phyloP scores from a whole-genome alignment of 2,329 filamentous ascomycete species.

The Microcyclosporella mali region DNA sequence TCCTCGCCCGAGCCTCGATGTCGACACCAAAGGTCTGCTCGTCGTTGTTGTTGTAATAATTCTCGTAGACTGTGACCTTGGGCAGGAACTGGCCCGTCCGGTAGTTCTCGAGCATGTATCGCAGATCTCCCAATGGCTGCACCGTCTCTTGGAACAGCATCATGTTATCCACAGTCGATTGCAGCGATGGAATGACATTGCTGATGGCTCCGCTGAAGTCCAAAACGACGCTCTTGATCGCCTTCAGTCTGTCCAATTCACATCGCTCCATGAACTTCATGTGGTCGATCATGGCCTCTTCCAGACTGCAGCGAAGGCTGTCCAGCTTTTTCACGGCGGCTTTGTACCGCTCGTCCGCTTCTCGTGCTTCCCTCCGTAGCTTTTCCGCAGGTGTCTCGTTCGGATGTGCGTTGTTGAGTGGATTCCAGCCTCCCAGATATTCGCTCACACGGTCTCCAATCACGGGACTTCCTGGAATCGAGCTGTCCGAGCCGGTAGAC shows the following conservation, averaged over 20 bases:
- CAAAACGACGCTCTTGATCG: slow-evolving; percentile 94
- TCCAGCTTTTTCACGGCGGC: slow-evolving; percentile 78
- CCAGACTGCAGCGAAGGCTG: slow-evolving; percentile 84
- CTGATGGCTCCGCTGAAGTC: slow-evolving; percentile 97
- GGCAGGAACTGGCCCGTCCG: slow-evolving; percentile 89
- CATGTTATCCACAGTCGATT: slow-evolving; percentile 96
- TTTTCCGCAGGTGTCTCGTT: slow-evolving; percentile 87
- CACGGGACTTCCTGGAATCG: slow-evolving; percentile 63
- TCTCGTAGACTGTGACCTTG: slow-evolving; percentile 89
- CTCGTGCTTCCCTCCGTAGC: slow-evolving; percentile 78
- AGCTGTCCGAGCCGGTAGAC: slow-evolving; percentile 36
- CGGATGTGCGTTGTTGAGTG: slow-evolving; percentile 80
- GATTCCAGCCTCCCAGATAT: slow-evolving; percentile 87
- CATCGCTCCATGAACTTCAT: slow-evolving; percentile 95
- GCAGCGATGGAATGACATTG: slow-evolving; percentile 93
- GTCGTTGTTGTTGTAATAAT: slow-evolving; percentile 97
- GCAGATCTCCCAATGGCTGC: slow-evolving; percentile 82
- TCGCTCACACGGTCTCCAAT: slow-evolving; percentile 69
- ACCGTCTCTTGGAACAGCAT: slow-evolving; percentile 98
- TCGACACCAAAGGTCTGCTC: slow-evolving; percentile 98
- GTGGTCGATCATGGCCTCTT: slow-evolving; percentile 88
- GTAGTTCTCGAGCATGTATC: slow-evolving; percentile 95
- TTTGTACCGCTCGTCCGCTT: slow-evolving; percentile 93
- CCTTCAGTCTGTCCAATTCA: slow-evolving; percentile 90
- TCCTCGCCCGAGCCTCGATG: slow-evolving; percentile 86